phyloP scores from a whole-genome alignment of 345 rosid genomes.

The Durio zibethinus region DNA sequence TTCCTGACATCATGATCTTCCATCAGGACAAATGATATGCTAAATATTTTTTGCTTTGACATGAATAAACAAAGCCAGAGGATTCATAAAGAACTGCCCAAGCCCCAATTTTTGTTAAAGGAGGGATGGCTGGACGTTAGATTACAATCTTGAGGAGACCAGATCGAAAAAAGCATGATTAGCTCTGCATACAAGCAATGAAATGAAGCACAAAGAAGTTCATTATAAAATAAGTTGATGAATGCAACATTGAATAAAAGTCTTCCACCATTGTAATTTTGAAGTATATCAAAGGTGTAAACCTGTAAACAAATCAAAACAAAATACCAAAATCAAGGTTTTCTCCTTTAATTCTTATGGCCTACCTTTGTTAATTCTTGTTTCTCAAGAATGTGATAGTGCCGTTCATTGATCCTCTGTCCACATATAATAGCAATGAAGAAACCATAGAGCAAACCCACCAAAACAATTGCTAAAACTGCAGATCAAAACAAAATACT shows the following conservation, averaged over 20 bases:
- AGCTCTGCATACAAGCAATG: not conserved
- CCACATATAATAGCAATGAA: constrained; percentile 99
- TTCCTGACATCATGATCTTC: constrained; percentile 49
- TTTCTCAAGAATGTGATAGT: constrained; percentile 94
- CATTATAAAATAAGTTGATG: constrained; percentile 2
- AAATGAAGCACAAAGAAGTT: constrained; percentile 5
- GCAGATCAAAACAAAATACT: constrained; percentile 23
- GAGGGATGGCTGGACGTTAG: not conserved
- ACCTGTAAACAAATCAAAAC: not conserved
- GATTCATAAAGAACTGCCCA: not conserved
- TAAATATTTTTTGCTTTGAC: not conserved
- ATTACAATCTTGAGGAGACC: not conserved
- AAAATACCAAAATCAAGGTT: not conserved
- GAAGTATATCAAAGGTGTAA: not conserved
- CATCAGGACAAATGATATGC: not conserved
- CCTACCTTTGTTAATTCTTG: constrained; percentile 96
- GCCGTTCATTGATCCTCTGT: constrained; percentile 94
- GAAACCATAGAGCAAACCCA: constrained; percentile 95
- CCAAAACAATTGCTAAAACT: constrained; percentile 92
- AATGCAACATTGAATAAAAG: not conserved
- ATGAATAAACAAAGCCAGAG: not conserved
- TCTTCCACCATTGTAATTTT: not conserved
- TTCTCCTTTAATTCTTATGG: not conserved
- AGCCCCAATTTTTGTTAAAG: not conserved
- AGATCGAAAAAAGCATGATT: not conserved